Conservation (phyloP, 805 yeast genomes). For the Hanseniaspora lachancei region DNA sequence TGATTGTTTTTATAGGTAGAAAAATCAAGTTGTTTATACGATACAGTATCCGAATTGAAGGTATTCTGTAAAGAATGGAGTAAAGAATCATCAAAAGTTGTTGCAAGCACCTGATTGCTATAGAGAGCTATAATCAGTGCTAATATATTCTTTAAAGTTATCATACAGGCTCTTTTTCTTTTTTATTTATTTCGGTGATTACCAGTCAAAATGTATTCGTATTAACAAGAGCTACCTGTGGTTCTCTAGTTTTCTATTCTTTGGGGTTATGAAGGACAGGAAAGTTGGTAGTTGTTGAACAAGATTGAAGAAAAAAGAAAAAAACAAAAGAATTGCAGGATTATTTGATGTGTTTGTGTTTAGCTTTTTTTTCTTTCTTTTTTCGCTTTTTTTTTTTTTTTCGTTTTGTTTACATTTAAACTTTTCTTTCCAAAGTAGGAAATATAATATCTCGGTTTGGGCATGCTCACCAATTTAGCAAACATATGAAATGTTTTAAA, state of each 20-base stretch:
- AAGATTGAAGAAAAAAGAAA: too few species aligned
- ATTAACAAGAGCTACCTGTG: too few species aligned
- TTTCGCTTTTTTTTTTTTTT: not conserved
- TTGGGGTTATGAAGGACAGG: too few species aligned
- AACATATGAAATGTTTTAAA: not conserved
- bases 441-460: not conserved
- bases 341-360: too few species aligned
- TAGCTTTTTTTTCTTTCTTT: not conserved
- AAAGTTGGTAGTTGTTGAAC: too few species aligned
- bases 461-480: too few species aligned
- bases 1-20: constrained; percentile 4
- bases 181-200: not conserved
- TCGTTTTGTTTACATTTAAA: not conserved
- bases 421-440: not conserved
- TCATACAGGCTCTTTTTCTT: not conserved
- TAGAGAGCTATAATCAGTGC: not conserved
- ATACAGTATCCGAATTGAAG: not conserved
- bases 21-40: not conserved
- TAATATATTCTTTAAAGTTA: not conserved
- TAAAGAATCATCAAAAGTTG: not conserved
- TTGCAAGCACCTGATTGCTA: not conserved
- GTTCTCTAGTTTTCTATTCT: too few species aligned
- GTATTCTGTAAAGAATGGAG: not conserved
- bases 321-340: too few species aligned
- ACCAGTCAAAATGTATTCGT: not conserved